Evolutionary conservation across 2,329 filamentous ascomycete genomes (phyloP).

Genomic region (Aspergillus terreus): DNA sequence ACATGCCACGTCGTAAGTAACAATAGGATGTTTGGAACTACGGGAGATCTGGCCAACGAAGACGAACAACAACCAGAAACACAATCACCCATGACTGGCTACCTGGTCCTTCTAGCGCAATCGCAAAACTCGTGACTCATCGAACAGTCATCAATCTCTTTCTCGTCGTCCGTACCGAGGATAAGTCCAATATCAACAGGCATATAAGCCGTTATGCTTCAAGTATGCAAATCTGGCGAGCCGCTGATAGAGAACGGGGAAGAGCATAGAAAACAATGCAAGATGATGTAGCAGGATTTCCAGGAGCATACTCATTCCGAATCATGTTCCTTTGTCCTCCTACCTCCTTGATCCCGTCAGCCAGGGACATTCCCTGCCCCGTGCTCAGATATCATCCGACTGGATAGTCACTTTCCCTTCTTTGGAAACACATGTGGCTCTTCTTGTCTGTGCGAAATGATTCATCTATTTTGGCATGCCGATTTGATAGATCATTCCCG

Average conservation of each 20-base stretch:
- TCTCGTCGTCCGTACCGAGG: not conserved
- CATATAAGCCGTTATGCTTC: not conserved
- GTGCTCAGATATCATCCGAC: slow-evolving; percentile 8
- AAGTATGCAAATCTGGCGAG: slow-evolving; percentile 2
- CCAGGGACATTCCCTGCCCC: slow-evolving; percentile 16
- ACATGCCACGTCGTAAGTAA: not conserved
- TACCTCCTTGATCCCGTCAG: slow-evolving; percentile 6
- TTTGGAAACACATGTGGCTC: not conserved
- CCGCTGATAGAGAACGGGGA: slow-evolving; percentile 1
- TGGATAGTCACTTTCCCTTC: slow-evolving; percentile 7
- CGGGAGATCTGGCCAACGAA: no score
- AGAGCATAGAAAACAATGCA: not conserved
- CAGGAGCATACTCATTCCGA: not conserved
- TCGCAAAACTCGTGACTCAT: not conserved
- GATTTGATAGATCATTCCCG: slow-evolving; percentile 1
- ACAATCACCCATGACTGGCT: not conserved
- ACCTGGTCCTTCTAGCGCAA: not conserved
- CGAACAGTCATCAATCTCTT: not conserved
- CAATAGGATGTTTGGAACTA: no score
- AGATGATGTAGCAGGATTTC: slow-evolving; percentile 1
- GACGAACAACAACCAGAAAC: no score
- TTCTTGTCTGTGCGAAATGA: slow-evolving; percentile 1
- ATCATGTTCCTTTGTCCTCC: not conserved
- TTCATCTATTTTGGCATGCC: slow-evolving; percentile 5
- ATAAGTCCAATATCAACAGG: not conserved